Conservation (phyloP, 257 asterid genomes). For the Nicotiana obtusifolia region DNA sequence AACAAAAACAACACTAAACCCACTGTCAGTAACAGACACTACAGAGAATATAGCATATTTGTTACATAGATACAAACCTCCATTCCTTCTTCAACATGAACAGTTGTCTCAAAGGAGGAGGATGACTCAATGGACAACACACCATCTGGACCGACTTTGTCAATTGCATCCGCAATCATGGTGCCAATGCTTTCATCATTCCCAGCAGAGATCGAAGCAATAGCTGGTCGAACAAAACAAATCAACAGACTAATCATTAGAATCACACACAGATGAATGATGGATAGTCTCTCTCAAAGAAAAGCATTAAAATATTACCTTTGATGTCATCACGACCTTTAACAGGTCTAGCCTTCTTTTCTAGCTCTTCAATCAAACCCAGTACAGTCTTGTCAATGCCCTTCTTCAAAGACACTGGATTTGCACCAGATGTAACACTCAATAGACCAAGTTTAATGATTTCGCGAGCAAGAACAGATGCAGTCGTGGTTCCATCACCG, state of each 20-base stretch:
- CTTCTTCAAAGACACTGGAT: conserved; percentile 83
- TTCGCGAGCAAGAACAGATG: conserved; percentile 93
- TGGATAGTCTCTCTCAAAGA: neutral
- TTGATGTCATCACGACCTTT: conserved; percentile 89
- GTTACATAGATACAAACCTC: conserved; percentile 49
- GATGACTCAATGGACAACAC: conserved; percentile 96
- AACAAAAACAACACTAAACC: neutral
- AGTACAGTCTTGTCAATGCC: conserved; percentile 89
- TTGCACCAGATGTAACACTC: conserved; percentile 95
- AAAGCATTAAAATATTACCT: conserved; percentile 38
- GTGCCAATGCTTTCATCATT: conserved; percentile 78
- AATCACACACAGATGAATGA: neutral
- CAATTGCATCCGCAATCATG: conserved; percentile 95
- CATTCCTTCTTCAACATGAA: conserved; percentile 98
- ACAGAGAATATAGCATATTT: neutral
- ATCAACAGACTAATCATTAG: neutral
- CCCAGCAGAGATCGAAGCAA: conserved; percentile 89
- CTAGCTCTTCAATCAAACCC: conserved; percentile 74
- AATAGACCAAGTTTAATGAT: conserved; percentile 87
- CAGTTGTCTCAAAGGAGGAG: conserved; percentile 90
- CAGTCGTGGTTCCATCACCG: conserved; percentile 98
- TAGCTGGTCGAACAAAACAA: conserved; percentile 39
- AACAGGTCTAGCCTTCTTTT: conserved; percentile 82
- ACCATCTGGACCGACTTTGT: conserved; percentile 99
- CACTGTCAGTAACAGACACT: neutral